These are phyloP conservation scores for Diacronema lutheri DNA, from an alignment of 78 protist species.

Conservation along the genomic window DNA sequence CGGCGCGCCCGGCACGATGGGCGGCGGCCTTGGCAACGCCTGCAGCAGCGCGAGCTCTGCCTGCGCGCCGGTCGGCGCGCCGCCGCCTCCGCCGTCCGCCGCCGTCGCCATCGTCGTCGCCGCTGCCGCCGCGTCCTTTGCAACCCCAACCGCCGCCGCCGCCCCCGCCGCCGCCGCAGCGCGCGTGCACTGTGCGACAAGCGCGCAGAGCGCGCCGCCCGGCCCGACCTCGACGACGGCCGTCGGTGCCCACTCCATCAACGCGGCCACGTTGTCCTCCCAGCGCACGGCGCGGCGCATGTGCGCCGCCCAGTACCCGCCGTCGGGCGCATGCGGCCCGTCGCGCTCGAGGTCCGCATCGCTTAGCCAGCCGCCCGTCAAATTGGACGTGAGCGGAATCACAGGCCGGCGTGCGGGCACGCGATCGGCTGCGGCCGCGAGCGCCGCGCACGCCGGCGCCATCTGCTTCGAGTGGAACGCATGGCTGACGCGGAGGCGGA, in stretches of 20 bases:
- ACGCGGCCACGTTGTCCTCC: background rate
- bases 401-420: background rate
- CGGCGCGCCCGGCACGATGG: too few relatives aligned
- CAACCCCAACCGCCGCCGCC: too few relatives aligned
- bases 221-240: conserved; percentile 30
- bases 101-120: too few relatives aligned
- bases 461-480: conserved; percentile 34
- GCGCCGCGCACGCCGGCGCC: background rate
- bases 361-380: conserved; percentile 23
- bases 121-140: too few relatives aligned
- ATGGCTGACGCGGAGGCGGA: background rate
- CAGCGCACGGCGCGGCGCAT: conserved; percentile 4
- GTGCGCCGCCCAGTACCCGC: conserved; percentile 35
- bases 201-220: conserved; percentile 13
- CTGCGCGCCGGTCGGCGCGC: too few relatives aligned
- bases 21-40: too few relatives aligned
- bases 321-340: background rate
- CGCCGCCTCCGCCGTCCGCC: too few relatives aligned
- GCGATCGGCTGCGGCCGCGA: background rate
- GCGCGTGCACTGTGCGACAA: background rate
- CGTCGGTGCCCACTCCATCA: background rate
- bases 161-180: too few relatives aligned
- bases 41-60: too few relatives aligned
- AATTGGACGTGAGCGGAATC: background rate
- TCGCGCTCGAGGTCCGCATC: background rate